phyloP scores from a whole-genome alignment of 768 basidiomycete species.

The Nidularia pulvinata region DNA sequence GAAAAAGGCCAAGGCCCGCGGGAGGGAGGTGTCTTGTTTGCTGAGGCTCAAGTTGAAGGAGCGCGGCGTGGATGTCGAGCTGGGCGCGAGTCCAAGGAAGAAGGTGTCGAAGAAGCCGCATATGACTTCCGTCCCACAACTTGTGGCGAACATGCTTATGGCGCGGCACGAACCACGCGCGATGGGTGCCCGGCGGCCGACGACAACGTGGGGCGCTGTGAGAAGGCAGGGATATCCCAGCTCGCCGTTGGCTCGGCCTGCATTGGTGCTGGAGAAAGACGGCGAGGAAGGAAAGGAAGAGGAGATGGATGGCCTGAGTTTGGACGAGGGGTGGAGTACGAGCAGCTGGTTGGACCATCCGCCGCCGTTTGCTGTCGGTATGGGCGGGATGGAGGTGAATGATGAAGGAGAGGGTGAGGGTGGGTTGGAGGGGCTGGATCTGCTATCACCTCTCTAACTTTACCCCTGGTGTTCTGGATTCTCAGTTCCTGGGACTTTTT shows the following conservation, averaged over 20 bases:
- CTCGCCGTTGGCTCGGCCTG: neutral
- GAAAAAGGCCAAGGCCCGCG: conserved; percentile 53
- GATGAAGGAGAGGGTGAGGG: neutral
- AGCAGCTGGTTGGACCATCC: neutral
- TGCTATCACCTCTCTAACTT: neutral
- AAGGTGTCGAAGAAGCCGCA: conserved; percentile 11
- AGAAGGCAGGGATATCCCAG: neutral
- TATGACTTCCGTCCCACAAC: conserved; percentile 30
- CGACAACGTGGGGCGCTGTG: too few species aligned
- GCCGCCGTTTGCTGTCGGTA: too few species aligned
- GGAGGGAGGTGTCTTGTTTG: conserved; percentile 54
- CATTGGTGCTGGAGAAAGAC: too few species aligned
- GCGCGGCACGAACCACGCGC: conserved; percentile 13
- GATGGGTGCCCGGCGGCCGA: neutral
- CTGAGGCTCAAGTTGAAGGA: conserved; percentile 51
- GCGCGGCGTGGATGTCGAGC: conserved; percentile 2
- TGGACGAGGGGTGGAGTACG: too few species aligned
- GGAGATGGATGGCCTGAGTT: too few species aligned
- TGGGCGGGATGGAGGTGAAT: too few species aligned
- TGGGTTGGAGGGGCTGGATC: neutral
- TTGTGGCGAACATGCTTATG: conserved; percentile 39
- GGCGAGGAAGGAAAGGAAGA: neutral
- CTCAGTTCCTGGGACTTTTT: neutral
- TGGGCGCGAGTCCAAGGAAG: neutral
- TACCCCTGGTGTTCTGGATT: neutral